Conservation (phyloP, 441 rosid genomes). For the Aquilaria agallochum region DNA sequence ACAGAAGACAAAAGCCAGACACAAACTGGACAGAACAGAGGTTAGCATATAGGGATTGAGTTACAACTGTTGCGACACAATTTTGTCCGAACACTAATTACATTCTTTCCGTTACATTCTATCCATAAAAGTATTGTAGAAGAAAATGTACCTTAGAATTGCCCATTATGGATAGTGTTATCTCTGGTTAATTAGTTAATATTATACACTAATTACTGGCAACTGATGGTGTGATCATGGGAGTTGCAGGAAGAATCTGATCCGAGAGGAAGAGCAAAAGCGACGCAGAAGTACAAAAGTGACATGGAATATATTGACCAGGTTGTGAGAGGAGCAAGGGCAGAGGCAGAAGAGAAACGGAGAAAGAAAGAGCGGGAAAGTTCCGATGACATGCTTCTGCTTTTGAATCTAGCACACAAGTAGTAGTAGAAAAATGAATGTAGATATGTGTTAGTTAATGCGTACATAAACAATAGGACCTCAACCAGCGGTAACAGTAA, state of each 20-base stretch:
- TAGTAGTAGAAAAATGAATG: neutral
- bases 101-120: neutral
- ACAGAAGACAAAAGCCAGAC: constrained; percentile 56
- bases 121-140: too few species aligned
- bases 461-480: neutral
- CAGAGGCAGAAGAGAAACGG: constrained; percentile 47
- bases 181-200: too few species aligned
- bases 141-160: too few species aligned
- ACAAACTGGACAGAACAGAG: constrained; percentile 51
- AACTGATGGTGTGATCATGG: constrained; percentile 11
- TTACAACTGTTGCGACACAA: too few species aligned
- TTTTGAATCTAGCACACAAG: constrained; percentile 23
- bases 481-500: too few species aligned
- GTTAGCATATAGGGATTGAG: too few species aligned
- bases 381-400: constrained; percentile 56
- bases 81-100: too few species aligned
- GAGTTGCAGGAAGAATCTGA: constrained; percentile 40
- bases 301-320: constrained; percentile 38
- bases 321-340: constrained; percentile 61
- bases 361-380: constrained; percentile 45
- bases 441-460: constrained; percentile 10
- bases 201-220: neutral
- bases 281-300: constrained; percentile 28
- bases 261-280: constrained; percentile 34
- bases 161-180: too few species aligned